These are phyloP conservation scores for Chamaecyparis obtusa DNA, from an alignment of 75 land plant genomes.

Conservation along the genomic window DNA sequence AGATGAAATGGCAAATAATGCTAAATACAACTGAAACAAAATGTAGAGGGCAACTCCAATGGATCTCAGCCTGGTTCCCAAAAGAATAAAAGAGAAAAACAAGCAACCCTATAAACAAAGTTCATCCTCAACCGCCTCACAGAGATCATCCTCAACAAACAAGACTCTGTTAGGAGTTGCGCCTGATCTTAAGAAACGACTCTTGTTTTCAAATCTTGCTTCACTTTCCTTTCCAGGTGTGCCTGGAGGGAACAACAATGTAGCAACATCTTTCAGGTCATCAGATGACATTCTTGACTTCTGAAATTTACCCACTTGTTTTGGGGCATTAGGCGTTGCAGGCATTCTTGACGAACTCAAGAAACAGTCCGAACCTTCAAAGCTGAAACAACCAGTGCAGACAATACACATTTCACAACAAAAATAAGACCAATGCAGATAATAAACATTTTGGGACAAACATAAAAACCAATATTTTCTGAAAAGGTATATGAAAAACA, in stretches of 20 bases:
- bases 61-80: not conserved
- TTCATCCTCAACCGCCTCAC: not conserved
- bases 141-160: not conserved
- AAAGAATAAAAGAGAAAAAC: not conserved
- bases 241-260: not conserved
- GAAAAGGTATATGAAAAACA: not conserved
- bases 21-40: not conserved
- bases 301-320: not conserved
- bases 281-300: not conserved
- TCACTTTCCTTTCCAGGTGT: not conserved
- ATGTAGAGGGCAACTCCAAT: not conserved
- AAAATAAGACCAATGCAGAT: not conserved
- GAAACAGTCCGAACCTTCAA: not conserved
- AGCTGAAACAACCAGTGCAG: not conserved
- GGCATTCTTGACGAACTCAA: not conserved
- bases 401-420: no score
- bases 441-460: not conserved
- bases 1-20: not conserved
- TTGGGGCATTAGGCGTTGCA: not conserved
- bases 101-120: not conserved
- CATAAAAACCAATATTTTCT: not conserved
- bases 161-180: not conserved
- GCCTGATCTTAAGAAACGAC: not conserved
- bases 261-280: not conserved
- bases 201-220: not conserved